Percentiles rank a stretch among this genome's conserved stretches.
These are phyloP conservation scores for Diplodia mutila DNA, from an alignment of 2,329 filamentous ascomycete genomes.

Conservation along the genomic window DNA sequence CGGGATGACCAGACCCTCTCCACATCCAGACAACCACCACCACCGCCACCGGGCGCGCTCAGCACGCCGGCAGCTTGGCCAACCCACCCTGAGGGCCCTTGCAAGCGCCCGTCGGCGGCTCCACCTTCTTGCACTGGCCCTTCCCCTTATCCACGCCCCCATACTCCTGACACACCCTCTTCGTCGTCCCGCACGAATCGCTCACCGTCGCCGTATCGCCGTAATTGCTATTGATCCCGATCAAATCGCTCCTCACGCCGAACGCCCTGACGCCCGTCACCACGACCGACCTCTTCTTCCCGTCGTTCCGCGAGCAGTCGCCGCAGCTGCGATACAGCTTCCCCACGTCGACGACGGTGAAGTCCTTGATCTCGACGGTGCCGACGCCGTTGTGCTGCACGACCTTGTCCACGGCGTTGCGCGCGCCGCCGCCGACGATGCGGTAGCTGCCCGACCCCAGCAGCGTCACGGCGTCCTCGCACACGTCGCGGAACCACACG, in stretches of 20 bases:
- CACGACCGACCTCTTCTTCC: slow-evolving; percentile 42
- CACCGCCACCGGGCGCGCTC: too few species aligned
- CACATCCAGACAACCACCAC: neutral
- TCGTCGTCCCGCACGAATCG: slow-evolving; percentile 31
- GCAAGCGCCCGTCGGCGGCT: neutral
- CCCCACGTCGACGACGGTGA: slow-evolving; percentile 42
- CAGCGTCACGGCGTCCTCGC: slow-evolving; percentile 45
- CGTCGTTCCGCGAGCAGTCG: slow-evolving; percentile 44
- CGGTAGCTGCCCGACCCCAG: slow-evolving; percentile 41
- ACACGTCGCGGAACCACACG: slow-evolving; percentile 50
- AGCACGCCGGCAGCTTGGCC: neutral
- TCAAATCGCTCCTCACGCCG: slow-evolving; percentile 47
- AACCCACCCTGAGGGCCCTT: neutral
- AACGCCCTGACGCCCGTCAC: slow-evolving; percentile 51
- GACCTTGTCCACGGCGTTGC: slow-evolving; percentile 46
- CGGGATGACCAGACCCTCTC: neutral
- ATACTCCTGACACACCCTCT: slow-evolving; percentile 42
- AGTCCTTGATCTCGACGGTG: slow-evolving; percentile 43
- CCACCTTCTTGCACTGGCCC: neutral
- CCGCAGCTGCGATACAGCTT: slow-evolving; percentile 50
- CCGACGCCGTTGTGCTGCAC: slow-evolving; percentile 49
- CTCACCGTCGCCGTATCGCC: slow-evolving; percentile 51
- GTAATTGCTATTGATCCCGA: slow-evolving; percentile 58
- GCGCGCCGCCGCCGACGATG: slow-evolving; percentile 48
- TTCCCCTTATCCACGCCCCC: slow-evolving; percentile 33